phyloP scores from a whole-genome alignment of 176 grass and related monocot species.

The Triticum aestivum region IWGSC_CS_RefSeq_v2.1 NC_057801.1:487876124-487876623 shows the following conservation, averaged over 20 bases:
- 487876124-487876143: conserved; percentile 99
- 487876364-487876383: conserved; percentile 7
- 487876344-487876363: conserved; percentile 1
- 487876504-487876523: conserved; percentile 7
- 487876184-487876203: not conserved
- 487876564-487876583: not conserved
- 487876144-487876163: conserved; percentile 80
- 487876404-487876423: conserved; percentile 1
- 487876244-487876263: conserved; percentile 98
- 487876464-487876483: conserved; percentile 22
- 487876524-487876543: not conserved
- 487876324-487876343: not conserved
- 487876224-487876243: conserved; percentile 48
- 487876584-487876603: not conserved
- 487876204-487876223: conserved; percentile 3
- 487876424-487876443: conserved; percentile 12
- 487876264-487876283: conserved; percentile 98
- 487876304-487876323: conserved; percentile 42
- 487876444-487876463: not conserved
- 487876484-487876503: not conserved
- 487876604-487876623: not conserved
- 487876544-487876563: not conserved
- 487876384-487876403: not conserved
- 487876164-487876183: conserved; percentile 16
- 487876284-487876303: conserved; percentile 97